phyloP scores from a whole-genome alignment of 129 eudicot genomes.

The Gnaphalium uliginosum region DNA sequence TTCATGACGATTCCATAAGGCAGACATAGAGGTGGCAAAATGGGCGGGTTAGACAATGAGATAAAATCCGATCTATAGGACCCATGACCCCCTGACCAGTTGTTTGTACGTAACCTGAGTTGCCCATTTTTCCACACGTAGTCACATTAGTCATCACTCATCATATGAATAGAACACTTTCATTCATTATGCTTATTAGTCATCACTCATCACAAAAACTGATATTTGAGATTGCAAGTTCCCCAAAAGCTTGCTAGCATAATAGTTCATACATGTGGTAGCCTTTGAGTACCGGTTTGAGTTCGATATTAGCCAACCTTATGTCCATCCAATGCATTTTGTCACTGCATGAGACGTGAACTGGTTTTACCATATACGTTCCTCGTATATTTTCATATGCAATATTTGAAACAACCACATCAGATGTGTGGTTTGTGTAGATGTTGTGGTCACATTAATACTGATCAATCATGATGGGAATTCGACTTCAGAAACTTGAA shows the following conservation, averaged over 20 bases:
- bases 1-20: too few species aligned
- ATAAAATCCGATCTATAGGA: too few species aligned
- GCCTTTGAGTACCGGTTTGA: constrained; percentile 58
- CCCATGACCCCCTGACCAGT: too few species aligned
- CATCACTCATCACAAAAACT: too few species aligned
- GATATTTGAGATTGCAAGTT: constrained; percentile 65
- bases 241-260: constrained; percentile 92
- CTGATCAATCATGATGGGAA: constrained; percentile 91
- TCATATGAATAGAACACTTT: too few species aligned
- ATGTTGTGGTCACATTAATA: constrained; percentile 82
- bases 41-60: too few species aligned
- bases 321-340: constrained; percentile 74
- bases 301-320: constrained; percentile 58
- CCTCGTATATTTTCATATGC: constrained; percentile 80
- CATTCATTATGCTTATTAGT: too few species aligned
- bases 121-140: too few species aligned
- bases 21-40: too few species aligned
- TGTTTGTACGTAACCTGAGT: too few species aligned
- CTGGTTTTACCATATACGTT: constrained; percentile 87
- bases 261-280: constrained; percentile 71
- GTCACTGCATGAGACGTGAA: constrained; percentile 91
- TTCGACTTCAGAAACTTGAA: constrained; percentile 76
- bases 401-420: constrained; percentile 83
- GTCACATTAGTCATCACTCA: too few species aligned
- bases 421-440: constrained; percentile 81